Conservation (phyloP, 2,329 filamentous ascomycete species). For the Diaporthe helianthi region DNA sequence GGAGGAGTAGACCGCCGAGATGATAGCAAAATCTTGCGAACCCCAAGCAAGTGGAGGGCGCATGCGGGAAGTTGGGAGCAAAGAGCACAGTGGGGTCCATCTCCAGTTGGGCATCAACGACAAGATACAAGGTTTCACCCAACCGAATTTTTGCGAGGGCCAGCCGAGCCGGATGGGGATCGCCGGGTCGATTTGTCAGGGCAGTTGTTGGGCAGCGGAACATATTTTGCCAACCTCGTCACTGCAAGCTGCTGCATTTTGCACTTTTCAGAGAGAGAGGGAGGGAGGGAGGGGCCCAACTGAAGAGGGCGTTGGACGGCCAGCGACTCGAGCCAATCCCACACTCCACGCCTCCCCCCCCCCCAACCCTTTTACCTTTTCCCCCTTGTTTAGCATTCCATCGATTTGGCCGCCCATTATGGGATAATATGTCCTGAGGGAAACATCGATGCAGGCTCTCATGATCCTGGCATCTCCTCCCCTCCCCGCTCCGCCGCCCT, state of each 20-base stretch:
- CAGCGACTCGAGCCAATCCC: too few species aligned
- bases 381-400: too few species aligned
- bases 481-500: conserved; percentile 1
- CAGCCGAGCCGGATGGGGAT: neutral
- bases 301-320: too few species aligned
- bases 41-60: neutral
- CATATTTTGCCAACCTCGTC: neutral
- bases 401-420: too few species aligned
- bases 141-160: conserved; percentile 15
- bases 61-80: neutral
- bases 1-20: neutral
- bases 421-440: too few species aligned
- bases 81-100: neutral
- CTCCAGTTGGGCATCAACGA: conserved; percentile 2
- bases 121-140: conserved; percentile 3
- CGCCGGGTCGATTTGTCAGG: conserved; percentile 7
- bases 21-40: neutral
- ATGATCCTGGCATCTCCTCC: neutral
- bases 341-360: too few species aligned
- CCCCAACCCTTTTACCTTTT: too few species aligned
- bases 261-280: too few species aligned
- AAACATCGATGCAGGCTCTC: neutral
- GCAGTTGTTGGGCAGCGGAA: neutral
- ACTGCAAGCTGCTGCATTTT: too few species aligned
- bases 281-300: too few species aligned